phyloP scores from a whole-genome alignment of 2,329 filamentous ascomycete genomes.

The Escovopsis sp. region DNA sequence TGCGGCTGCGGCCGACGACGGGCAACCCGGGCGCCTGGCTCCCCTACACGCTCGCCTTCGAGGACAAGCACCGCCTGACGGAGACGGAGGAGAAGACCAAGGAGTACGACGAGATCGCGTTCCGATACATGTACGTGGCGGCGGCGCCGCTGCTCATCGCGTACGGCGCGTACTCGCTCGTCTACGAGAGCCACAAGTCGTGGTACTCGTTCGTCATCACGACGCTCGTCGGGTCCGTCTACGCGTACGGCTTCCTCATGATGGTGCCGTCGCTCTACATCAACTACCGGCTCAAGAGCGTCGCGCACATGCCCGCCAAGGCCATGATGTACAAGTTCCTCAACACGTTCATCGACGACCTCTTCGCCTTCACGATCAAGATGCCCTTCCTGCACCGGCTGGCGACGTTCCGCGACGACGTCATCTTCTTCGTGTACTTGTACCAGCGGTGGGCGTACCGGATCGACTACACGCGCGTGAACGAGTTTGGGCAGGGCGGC shows the following conservation, averaged over 20 bases:
- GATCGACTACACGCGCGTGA: conserved; percentile 80
- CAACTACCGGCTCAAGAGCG: conserved; percentile 92
- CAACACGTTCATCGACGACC: conserved; percentile 96
- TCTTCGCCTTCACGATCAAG: conserved; percentile 98
- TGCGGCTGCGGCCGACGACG: conserved; percentile 56
- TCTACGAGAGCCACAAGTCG: conserved; percentile 91
- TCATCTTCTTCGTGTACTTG: conserved; percentile 96
- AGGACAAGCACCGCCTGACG: conserved; percentile 91
- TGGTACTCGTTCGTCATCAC: conserved; percentile 97
- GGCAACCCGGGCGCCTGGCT: conserved; percentile 51
- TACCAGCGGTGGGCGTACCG: conserved; percentile 92
- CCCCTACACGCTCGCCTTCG: conserved; percentile 70
- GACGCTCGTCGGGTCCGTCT: conserved; percentile 88
- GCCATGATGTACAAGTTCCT: conserved; percentile 98
- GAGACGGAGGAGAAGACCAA: conserved; percentile 96
- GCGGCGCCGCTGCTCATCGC: conserved; percentile 79
- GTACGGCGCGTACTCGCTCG: conserved; percentile 79
- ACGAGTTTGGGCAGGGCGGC: conserved; percentile 97
- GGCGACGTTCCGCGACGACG: conserved; percentile 81
- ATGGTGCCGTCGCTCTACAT: conserved; percentile 97
- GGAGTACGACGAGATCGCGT: conserved; percentile 94
- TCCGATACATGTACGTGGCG: conserved; percentile 89
- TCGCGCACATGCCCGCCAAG: conserved; percentile 92
- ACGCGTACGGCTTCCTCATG: conserved; percentile 97
- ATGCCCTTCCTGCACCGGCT: conserved; percentile 92